phyloP scores from a whole-genome alignment of 176 grass and related monocot genomes.

The Microstegium vimineum region DNA sequence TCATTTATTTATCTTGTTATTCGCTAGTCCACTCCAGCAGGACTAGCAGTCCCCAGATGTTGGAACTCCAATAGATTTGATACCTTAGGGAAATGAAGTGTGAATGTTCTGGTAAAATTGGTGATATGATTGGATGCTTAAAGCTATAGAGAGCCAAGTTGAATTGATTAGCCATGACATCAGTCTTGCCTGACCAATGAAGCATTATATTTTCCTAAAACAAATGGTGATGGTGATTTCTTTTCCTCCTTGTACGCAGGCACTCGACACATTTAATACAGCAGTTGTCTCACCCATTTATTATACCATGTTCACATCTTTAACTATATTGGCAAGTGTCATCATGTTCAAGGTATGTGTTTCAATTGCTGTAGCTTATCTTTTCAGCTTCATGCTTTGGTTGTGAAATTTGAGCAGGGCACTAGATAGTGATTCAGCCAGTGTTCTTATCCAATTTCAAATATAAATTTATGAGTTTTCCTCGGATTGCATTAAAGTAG shows the following conservation, averaged over 20 bases:
- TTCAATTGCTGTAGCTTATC: background rate
- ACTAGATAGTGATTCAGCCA: constrained; percentile 2
- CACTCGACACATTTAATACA: constrained; percentile 72
- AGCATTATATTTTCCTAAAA: background rate
- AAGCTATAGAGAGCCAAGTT: background rate
- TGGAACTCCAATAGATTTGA: background rate
- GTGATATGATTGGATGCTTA: background rate
- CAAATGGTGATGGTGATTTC: background rate
- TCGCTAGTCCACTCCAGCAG: background rate
- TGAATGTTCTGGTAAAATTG: background rate
- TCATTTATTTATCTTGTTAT: background rate
- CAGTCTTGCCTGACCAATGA: background rate
- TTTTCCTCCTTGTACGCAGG: constrained; percentile 21
- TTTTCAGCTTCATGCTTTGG: background rate
- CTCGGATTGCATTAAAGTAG: background rate
- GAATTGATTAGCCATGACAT: background rate
- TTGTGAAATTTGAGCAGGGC: background rate
- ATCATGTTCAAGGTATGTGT: constrained; percentile 82
- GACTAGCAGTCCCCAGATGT: background rate
- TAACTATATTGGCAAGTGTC: constrained; percentile 79
- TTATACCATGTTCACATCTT: constrained; percentile 73
- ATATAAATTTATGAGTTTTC: background rate
- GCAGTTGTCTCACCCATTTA: constrained; percentile 80
- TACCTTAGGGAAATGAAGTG: background rate
- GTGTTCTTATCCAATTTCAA: background rate